Conservation (phyloP, 1,284 basidiomycete genomes). For the Sporisorium scitamineum region DNA sequence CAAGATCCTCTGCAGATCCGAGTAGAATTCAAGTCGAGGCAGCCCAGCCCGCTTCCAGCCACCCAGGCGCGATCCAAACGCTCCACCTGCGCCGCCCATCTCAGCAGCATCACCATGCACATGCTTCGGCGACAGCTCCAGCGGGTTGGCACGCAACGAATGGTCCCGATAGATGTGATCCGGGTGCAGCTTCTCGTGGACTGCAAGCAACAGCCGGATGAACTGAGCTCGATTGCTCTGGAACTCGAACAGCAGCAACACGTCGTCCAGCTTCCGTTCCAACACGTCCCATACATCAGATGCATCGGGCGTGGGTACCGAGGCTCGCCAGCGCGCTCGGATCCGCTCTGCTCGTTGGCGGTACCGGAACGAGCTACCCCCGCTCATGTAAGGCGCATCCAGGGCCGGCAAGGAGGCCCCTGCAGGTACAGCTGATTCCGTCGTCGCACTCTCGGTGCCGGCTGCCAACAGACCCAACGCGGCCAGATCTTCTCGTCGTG, state of each 20-base stretch:
- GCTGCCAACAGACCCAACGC: constrained; percentile 29
- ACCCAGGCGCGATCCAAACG: constrained; percentile 35
- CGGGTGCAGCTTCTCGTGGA: constrained; percentile 52
- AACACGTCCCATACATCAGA: constrained; percentile 62
- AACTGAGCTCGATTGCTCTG: constrained; percentile 52
- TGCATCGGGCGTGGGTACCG: constrained; percentile 36
- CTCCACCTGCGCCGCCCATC: constrained; percentile 31
- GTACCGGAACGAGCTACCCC: constrained; percentile 45
- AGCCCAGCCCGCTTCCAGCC: constrained; percentile 48
- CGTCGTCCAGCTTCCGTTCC: constrained; percentile 55
- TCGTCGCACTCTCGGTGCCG: constrained; percentile 1
- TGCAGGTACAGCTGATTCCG: constrained; percentile 1
- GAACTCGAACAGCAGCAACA: constrained; percentile 59
- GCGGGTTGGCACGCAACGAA: constrained; percentile 34
- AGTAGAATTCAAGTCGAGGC: constrained; percentile 52
- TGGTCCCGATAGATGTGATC: constrained; percentile 46
- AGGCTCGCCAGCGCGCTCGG: constrained; percentile 37
- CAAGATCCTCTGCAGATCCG: constrained; percentile 38
- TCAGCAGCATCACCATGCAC: constrained; percentile 39
- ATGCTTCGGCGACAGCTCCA: constrained; percentile 47
- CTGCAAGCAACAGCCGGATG: constrained; percentile 48
- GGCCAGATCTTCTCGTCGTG: constrained; percentile 31
- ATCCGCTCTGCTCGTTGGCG: constrained; percentile 38
- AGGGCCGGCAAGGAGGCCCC: constrained; percentile 4
- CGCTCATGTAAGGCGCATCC: constrained; percentile 28